These are phyloP conservation scores for Salvia sclarea DNA, from an alignment of 305 asterid species.

Conservation along the genomic window DNA sequence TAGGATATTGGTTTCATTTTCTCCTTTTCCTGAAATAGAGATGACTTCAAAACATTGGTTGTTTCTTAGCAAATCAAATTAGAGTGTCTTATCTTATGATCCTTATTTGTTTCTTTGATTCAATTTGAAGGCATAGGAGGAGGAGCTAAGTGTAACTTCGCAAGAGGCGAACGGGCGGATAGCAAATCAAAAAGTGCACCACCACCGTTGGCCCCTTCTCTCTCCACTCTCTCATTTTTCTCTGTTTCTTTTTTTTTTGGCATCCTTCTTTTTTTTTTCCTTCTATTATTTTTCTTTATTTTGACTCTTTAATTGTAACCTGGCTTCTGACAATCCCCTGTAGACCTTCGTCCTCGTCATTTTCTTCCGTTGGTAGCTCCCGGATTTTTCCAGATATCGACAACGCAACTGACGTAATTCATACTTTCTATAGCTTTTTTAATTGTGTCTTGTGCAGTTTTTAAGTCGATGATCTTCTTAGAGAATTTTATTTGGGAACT, in stretches of 20 bases:
- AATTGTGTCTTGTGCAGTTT: neutral
- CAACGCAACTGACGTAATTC: slow-evolving; percentile 31
- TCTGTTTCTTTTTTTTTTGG: neutral
- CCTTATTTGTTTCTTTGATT: neutral
- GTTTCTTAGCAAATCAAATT: neutral
- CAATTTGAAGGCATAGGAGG: neutral
- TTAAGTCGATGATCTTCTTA: slow-evolving; percentile 22
- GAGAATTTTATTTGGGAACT: slow-evolving; percentile 1
- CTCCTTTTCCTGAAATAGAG: no score
- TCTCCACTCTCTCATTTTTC: slow-evolving; percentile 1
- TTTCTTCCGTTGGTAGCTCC: slow-evolving; percentile 34
- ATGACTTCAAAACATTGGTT: neutral
- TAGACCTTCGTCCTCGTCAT: slow-evolving; percentile 35
- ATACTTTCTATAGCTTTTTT: neutral
- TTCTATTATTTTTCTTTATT: neutral
- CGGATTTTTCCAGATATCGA: slow-evolving; percentile 28
- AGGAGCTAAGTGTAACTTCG: slow-evolving; percentile 1
- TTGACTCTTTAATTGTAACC: neutral
- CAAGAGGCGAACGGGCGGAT: slow-evolving; percentile 18
- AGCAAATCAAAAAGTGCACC: slow-evolving; percentile 19
- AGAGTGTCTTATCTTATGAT: neutral
- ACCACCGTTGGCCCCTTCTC: slow-evolving; percentile 16
- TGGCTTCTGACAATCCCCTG: slow-evolving; percentile 25
- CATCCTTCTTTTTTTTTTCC: neutral
- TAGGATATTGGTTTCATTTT: no score